Conservation (phyloP, 1,284 basidiomycete species). For the Fomitiporia mediterranea region DNA sequence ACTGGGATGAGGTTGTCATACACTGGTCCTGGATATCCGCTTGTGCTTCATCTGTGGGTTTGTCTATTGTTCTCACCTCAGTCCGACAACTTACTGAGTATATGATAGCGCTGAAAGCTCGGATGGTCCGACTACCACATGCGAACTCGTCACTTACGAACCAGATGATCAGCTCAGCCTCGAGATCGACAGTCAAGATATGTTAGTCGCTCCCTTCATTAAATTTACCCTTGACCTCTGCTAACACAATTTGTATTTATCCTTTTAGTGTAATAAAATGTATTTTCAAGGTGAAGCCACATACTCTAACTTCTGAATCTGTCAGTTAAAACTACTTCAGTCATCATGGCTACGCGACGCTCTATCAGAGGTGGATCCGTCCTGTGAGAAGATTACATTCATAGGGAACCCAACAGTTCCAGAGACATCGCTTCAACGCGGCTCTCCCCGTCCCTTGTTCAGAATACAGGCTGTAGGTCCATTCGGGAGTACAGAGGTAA, state of each 20-base stretch:
- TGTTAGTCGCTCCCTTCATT: slow-evolving; percentile 39
- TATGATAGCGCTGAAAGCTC: slow-evolving; percentile 76
- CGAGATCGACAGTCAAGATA: slow-evolving; percentile 65
- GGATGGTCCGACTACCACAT: slow-evolving; percentile 81
- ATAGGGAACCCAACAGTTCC: slow-evolving; percentile 59
- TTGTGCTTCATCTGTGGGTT: slow-evolving; percentile 77
- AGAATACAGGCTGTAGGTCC: slow-evolving; percentile 74
- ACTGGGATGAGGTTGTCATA: slow-evolving; percentile 88
- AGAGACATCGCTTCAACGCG: slow-evolving; percentile 24
- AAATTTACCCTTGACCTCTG: background rate
- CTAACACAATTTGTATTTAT: slow-evolving; percentile 12
- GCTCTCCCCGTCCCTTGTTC: slow-evolving; percentile 46
- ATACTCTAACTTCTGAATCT: background rate
- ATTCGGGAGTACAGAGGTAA: slow-evolving; percentile 79
- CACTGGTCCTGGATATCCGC: slow-evolving; percentile 71
- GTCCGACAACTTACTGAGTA: background rate
- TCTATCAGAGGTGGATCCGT: slow-evolving; percentile 82
- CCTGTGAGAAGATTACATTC: slow-evolving; percentile 79
- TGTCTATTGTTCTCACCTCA: background rate
- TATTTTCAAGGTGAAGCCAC: slow-evolving; percentile 70
- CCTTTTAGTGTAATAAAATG: slow-evolving; percentile 66
- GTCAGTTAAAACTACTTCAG: slow-evolving; percentile 34
- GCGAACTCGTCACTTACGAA: slow-evolving; percentile 84
- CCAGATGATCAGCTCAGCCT: slow-evolving; percentile 80
- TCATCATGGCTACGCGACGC: slow-evolving; percentile 91